Evolutionary conservation across 306 rosid species (phyloP).

Genomic region (Vicia sativa): DNA sequence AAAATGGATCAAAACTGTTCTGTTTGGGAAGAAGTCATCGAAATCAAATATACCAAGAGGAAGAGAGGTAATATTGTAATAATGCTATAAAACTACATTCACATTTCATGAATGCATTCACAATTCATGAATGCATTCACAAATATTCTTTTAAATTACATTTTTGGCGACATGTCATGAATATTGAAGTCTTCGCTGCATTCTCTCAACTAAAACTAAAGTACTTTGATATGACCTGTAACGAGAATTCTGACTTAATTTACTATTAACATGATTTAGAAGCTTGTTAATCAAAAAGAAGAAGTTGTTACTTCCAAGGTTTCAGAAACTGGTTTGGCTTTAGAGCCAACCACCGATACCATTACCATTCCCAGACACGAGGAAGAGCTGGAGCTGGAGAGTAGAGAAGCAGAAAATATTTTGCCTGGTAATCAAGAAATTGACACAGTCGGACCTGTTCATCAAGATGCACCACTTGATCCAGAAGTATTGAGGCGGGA

Average conservation of each 20-base stretch:
- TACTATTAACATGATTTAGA: constrained; percentile 49
- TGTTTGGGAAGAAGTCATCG: constrained; percentile 87
- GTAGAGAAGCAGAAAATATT: constrained; percentile 51
- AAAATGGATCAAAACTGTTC: constrained; percentile 91
- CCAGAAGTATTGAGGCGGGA: constrained; percentile 71
- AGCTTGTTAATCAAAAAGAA: constrained; percentile 61
- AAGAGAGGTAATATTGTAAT: constrained; percentile 56
- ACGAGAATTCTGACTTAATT: constrained; percentile 33
- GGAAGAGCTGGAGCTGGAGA: constrained; percentile 56
- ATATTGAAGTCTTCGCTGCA: constrained; percentile 1
- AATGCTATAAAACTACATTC: neutral
- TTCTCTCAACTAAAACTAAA: neutral
- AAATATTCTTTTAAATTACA: constrained; percentile 14
- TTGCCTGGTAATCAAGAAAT: constrained; percentile 57
- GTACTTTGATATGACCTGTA: constrained; percentile 23
- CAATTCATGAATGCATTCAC: constrained; percentile 7
- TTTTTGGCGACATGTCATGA: neutral
- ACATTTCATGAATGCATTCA: constrained; percentile 1
- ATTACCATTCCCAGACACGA: constrained; percentile 42
- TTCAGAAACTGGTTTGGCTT: constrained; percentile 55
- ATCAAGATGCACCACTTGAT: constrained; percentile 59
- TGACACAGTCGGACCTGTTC: constrained; percentile 51
- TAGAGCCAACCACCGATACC: constrained; percentile 45
- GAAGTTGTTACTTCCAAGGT: constrained; percentile 62
- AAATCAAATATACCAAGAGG: constrained; percentile 67